Evolutionary conservation across 2,329 filamentous ascomycete genomes (phyloP).

Genomic region (Fusarium nanum): DNA sequence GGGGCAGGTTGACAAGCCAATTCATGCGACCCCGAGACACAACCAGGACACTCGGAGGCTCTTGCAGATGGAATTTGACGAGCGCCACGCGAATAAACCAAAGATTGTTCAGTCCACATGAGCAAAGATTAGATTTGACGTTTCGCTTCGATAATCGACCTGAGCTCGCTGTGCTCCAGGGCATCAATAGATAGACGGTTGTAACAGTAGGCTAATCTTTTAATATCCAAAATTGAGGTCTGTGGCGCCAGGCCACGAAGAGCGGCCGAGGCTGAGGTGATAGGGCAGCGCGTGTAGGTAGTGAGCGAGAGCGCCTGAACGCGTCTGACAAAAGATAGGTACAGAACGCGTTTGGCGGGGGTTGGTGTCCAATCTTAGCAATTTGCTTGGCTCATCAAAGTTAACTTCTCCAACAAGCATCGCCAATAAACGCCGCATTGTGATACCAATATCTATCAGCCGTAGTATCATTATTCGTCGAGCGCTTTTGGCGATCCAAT

Average conservation of each 20-base stretch:
- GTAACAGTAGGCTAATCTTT: background rate
- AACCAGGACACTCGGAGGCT: constrained; percentile 21
- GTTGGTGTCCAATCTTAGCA: constrained; percentile 12
- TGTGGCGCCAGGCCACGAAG: constrained; percentile 32
- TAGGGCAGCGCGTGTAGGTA: constrained; percentile 23
- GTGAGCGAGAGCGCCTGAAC: constrained; percentile 11
- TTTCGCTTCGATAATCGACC: background rate
- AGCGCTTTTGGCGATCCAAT: constrained; percentile 17
- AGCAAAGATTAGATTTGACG: background rate
- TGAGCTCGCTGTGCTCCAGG: constrained; percentile 10
- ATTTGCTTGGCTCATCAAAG: constrained; percentile 27
- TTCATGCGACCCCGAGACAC: constrained; percentile 45
- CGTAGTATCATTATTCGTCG: constrained; percentile 13
- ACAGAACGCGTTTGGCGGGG: constrained; percentile 22
- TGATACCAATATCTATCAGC: constrained; percentile 22
- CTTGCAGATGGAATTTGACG: constrained; percentile 23
- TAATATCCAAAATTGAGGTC: background rate
- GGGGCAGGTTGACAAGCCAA: constrained; percentile 39
- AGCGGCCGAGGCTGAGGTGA: constrained; percentile 29
- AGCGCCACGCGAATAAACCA: constrained; percentile 29
- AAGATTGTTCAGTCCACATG: constrained; percentile 7
- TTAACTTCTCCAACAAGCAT: constrained; percentile 5
- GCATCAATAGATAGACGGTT: constrained; percentile 15
- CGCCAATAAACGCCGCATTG: constrained; percentile 12
- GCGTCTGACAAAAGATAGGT: constrained; percentile 16